These are phyloP conservation scores for Fusarium camptoceras DNA, from an alignment of 2,329 filamentous ascomycete genomes.

Conservation along the genomic window DNA sequence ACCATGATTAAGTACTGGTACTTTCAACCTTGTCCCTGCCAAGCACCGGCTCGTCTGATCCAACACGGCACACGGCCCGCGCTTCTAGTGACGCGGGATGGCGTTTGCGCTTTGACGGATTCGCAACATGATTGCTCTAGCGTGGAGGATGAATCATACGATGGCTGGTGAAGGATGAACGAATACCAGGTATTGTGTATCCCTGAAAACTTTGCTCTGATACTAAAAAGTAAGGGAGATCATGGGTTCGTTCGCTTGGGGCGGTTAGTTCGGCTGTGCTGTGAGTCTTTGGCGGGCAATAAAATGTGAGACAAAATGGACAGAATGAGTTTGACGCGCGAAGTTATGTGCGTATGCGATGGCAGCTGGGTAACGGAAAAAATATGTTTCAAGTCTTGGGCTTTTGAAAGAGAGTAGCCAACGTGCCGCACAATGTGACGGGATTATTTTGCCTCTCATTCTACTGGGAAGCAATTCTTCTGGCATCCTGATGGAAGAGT, in stretches of 20 bases:
- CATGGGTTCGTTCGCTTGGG: neutral
- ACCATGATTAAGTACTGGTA: neutral
- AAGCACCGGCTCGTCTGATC: neutral
- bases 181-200: neutral
- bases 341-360: too few relatives aligned
- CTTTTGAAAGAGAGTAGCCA: too few relatives aligned
- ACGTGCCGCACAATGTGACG: too few relatives aligned
- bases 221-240: neutral
- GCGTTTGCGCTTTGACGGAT: conserved; percentile 2
- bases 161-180: neutral
- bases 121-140: neutral
- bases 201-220: neutral
- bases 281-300: too few relatives aligned
- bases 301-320: too few relatives aligned
- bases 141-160: neutral
- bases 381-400: too few relatives aligned
- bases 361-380: too few relatives aligned
- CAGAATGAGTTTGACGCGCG: too few relatives aligned
- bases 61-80: neutral
- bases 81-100: neutral
- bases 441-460: accelerated
- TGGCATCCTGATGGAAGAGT: neutral
- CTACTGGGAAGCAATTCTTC: neutral
- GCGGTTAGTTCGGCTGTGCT: too few relatives aligned
- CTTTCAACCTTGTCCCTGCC: neutral